Conservation (phyloP, 495 filamentous ascomycete genomes). For the Xylaria venustula region DNA sequence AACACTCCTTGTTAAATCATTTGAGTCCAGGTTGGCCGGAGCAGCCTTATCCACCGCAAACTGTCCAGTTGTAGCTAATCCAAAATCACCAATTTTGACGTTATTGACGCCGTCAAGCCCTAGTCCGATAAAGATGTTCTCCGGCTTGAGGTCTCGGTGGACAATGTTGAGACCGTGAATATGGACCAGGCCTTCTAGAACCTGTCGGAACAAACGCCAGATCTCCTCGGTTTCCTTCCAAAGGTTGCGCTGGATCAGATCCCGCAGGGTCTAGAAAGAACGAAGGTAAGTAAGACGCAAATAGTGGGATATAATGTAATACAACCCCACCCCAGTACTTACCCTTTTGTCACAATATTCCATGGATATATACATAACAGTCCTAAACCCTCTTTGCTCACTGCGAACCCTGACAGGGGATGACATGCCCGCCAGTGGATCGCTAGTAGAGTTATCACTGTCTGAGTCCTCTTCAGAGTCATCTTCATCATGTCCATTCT, state of each 20-base stretch:
- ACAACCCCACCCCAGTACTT: constrained; percentile 25
- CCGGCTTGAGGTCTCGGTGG: constrained; percentile 95
- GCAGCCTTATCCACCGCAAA: constrained; percentile 65
- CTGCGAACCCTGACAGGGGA: constrained; percentile 34
- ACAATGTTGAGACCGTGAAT: constrained; percentile 92
- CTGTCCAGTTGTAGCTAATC: constrained; percentile 86
- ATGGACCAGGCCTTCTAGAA: constrained; percentile 85
- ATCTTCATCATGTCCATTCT: constrained; percentile 4
- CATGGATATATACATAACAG: constrained; percentile 64
- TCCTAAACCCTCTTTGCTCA: constrained; percentile 33
- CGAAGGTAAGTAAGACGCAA: constrained; percentile 1
- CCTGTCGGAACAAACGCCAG: constrained; percentile 90
- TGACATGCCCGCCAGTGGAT: constrained; percentile 13
- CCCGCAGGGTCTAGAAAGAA: constrained; percentile 68
- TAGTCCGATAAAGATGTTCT: constrained; percentile 84
- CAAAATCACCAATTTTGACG: constrained; percentile 95
- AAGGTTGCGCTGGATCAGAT: constrained; percentile 79
- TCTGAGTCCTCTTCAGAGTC: constrained; percentile 12
- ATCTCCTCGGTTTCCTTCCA: constrained; percentile 69
- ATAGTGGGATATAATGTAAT: background rate
- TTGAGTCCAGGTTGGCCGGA: constrained; percentile 50
- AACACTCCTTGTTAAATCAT: constrained; percentile 74
- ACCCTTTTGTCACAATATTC: constrained; percentile 94
- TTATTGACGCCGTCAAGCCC: constrained; percentile 72
- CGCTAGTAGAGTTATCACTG: constrained; percentile 17